Conservation (phyloP, 2,329 filamentous ascomycete species). For the Fusarium sp. region DNA sequence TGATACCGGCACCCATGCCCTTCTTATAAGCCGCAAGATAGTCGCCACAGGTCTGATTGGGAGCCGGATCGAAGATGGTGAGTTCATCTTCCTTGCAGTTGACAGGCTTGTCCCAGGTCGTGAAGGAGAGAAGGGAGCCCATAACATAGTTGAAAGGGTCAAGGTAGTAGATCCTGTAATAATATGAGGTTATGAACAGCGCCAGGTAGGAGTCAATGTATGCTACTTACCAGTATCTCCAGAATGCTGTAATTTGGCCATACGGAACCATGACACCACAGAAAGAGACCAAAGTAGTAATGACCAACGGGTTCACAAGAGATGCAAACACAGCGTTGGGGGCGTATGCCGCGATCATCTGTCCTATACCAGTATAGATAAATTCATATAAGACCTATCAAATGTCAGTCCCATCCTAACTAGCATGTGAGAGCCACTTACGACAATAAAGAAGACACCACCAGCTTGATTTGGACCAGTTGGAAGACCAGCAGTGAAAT, state of each 20-base stretch:
- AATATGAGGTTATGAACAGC: rapidly evolving
- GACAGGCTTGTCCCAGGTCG: conserved; percentile 60
- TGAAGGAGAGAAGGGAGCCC: conserved; percentile 64
- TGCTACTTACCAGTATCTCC: conserved; percentile 71
- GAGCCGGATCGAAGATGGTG: conserved; percentile 62
- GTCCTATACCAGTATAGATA: conserved; percentile 69
- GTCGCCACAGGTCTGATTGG: conserved; percentile 64
- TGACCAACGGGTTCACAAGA: conserved; percentile 65
- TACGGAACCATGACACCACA: conserved; percentile 81
- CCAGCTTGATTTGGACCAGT: conserved; percentile 58
- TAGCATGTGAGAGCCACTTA: conserved; percentile 38
- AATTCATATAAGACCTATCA: conserved; percentile 63
- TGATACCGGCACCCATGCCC: conserved; percentile 50
- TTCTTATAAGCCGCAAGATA: conserved; percentile 66
- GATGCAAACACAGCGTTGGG: conserved; percentile 70
- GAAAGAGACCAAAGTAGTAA: conserved; percentile 73
- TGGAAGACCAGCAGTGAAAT: conserved; percentile 67
- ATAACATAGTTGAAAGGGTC: conserved; percentile 73
- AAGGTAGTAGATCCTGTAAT: conserved; percentile 60
- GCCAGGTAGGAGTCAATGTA: rapidly evolving
- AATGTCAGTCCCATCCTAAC: neutral
- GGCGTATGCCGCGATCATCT: conserved; percentile 70
- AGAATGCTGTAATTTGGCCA: conserved; percentile 70
- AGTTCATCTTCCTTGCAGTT: conserved; percentile 61
- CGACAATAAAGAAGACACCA: conserved; percentile 63